These are phyloP conservation scores for Stagonosporopsis chrysanthemi DNA, from an alignment of 2,329 filamentous ascomycete genomes.

Conservation along the genomic window DNA sequence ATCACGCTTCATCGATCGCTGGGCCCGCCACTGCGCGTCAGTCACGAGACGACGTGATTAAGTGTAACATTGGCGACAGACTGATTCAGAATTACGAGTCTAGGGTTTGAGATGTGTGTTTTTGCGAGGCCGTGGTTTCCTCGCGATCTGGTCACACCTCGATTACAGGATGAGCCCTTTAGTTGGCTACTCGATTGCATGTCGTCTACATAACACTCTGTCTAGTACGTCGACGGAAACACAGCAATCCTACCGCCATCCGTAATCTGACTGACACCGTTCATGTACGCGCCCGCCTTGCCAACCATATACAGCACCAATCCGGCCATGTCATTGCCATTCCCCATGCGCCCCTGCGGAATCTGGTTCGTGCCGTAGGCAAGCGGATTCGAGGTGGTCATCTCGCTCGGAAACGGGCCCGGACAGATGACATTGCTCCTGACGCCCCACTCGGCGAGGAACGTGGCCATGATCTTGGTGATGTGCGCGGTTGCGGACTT, in stretches of 20 bases:
- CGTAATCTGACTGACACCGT: constrained; percentile 60
- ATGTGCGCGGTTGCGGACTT: constrained; percentile 56
- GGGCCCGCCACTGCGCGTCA: constrained; percentile 1
- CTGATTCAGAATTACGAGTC: too few species aligned
- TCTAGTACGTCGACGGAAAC: constrained; percentile 46
- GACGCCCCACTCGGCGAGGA: constrained; percentile 55
- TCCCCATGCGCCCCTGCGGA: constrained; percentile 52
- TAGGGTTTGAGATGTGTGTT: not conserved
- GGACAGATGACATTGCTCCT: constrained; percentile 58
- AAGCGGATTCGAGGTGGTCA: constrained; percentile 44
- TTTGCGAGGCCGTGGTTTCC: not conserved
- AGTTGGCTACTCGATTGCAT: not conserved
- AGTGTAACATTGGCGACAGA: not conserved
- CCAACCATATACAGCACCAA: constrained; percentile 60
- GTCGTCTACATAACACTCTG: not conserved
- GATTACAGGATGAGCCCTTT: not conserved
- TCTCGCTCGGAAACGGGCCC: constrained; percentile 55
- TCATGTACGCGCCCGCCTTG: constrained; percentile 61
- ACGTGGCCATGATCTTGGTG: constrained; percentile 54
- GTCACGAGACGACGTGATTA: constrained; percentile 8
- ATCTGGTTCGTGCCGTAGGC: constrained; percentile 46
- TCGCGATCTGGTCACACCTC: too few species aligned
- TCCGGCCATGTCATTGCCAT: constrained; percentile 57
- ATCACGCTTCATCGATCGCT: constrained; percentile 8
- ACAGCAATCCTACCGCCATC: constrained; percentile 54